Conservation (phyloP, 2,329 filamentous ascomycete genomes). For the Spiromastix sp. region DNA sequence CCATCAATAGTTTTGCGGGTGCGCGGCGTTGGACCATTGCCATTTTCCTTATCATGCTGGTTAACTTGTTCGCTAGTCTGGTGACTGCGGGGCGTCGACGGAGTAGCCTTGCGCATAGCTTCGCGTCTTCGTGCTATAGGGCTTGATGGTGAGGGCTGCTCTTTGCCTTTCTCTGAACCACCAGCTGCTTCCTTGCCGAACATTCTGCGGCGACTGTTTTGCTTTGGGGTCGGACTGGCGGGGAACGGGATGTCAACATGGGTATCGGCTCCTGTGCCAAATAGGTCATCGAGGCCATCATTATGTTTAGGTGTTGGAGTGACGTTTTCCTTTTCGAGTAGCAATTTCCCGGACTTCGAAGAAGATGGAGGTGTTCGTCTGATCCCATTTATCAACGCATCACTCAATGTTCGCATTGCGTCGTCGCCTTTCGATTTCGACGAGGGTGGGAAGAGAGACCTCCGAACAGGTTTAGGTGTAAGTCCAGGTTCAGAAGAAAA, state of each 20-base stretch:
- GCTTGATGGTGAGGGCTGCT: constrained; percentile 18
- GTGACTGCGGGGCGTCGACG: constrained; percentile 10
- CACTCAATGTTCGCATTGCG: constrained; percentile 26
- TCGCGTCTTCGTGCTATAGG: constrained; percentile 25
- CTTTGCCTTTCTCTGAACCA: constrained; percentile 16
- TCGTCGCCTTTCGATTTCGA: constrained; percentile 26
- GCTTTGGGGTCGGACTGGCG: constrained; percentile 42
- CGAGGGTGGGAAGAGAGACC: constrained; percentile 37
- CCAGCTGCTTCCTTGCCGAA: constrained; percentile 13
- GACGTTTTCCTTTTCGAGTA: constrained; percentile 49
- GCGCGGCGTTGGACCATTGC: constrained; percentile 17
- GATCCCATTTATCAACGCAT: constrained; percentile 37
- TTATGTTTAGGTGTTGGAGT: constrained; percentile 31
- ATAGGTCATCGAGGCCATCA: constrained; percentile 54
- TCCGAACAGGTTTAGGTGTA: constrained; percentile 45
- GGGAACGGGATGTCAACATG: constrained; percentile 43
- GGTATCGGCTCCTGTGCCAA: constrained; percentile 46
- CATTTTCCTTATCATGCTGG: too few relatives aligned
- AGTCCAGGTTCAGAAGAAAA: constrained; percentile 39
- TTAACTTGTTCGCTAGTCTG: too few relatives aligned
- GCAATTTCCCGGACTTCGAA: constrained; percentile 28
- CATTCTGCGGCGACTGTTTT: constrained; percentile 43
- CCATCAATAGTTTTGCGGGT: constrained; percentile 23
- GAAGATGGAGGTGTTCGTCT: constrained; percentile 32
- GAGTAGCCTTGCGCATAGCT: constrained; percentile 18